Evolutionary conservation across 2,329 filamentous ascomycete genomes (phyloP), one percentile per base, ranked within the genome.

Genomic region (Cercospora canescens): DNA sequence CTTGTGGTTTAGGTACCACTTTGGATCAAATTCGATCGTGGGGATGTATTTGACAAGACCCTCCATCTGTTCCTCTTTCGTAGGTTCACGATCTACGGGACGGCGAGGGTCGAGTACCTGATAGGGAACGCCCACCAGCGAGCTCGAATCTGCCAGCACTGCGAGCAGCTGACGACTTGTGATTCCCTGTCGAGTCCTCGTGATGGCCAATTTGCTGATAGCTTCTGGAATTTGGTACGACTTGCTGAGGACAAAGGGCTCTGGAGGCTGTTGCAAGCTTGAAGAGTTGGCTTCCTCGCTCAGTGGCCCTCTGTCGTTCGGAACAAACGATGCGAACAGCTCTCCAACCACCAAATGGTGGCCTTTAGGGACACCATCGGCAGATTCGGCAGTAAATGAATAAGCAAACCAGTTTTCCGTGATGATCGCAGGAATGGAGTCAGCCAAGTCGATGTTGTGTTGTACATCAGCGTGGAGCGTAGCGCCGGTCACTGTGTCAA

Each of bases 381-480:
- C 74, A 26, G 84, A 81, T 67, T 89, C 86, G 7, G 79, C 73
- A 1, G 84, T 82, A 78, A 94, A 91, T 7, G 92, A 91, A 81
- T 96, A 98, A 6, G 89, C 86, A 75, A 96, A 94, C 93, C 94
- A 98, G 80, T 99, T 98, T 82, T 99, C 95, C 0, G 93, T 91
- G 60, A 97, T 84, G 28, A 88, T 87, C 48, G 93, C 93, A 24
- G 91, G 84, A 67, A 97, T 90, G 0, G 89, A 86, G 75, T 93
- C 90, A 56, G 80, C 83, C 1, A 87, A 83, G 75, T 98, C 94
- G 35, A 97, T 88, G 4, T 90, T 90, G 6, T 85, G 79, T 75
- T 97, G 89, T 0, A 84, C 87, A 54, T 87, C 85, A 1, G 91
- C 88, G 70, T 92, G 85, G 2, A 99, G 84, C 21, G 97, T 80